A percentile compares a stretch with the other conserved stretches of the same genome.
These are phyloP conservation scores for Alternaria arbusti DNA, from an alignment of 2,329 filamentous ascomycete species.

Conservation along the genomic window DNA sequence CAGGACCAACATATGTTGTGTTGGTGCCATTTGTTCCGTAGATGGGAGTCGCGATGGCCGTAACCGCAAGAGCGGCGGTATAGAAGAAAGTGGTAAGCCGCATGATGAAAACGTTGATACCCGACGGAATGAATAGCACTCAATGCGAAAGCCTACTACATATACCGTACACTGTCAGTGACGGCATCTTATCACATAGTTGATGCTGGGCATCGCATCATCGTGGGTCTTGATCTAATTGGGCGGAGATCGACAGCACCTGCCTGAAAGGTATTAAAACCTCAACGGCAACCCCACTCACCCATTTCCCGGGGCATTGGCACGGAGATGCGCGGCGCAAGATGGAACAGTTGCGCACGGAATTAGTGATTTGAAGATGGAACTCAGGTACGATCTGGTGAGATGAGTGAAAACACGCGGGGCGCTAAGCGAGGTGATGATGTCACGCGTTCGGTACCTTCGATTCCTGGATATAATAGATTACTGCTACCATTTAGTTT, in stretches of 20 bases:
- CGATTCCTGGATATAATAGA: not conserved
- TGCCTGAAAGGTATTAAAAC: constrained; percentile 8
- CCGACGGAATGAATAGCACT: no score
- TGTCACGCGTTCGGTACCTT: not conserved
- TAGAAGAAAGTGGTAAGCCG: constrained; percentile 10
- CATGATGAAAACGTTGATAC: constrained; percentile 5
- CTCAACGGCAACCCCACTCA: not conserved
- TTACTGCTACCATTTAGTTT: not conserved
- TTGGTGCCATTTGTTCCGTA: constrained; percentile 9
- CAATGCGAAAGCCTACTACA: not conserved
- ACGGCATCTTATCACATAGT: constrained; percentile 1
- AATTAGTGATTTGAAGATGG: not conserved
- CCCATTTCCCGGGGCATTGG: not conserved
- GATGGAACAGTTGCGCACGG: not conserved
- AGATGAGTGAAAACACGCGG: not conserved
- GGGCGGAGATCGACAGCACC: constrained; percentile 11
- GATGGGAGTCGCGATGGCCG: constrained; percentile 11
- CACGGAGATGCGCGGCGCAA: not conserved
- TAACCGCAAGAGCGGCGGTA: constrained; percentile 6
- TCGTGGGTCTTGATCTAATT: not conserved
- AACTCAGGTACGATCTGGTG: not conserved
- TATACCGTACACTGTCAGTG: not conserved
- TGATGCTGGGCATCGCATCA: constrained; percentile 11
- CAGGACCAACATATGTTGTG: constrained; percentile 28
- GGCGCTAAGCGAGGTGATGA: not conserved